Evolutionary conservation across 768 basidiomycete genomes (phyloP).

Genomic region (Lactarius quietus): DNA sequence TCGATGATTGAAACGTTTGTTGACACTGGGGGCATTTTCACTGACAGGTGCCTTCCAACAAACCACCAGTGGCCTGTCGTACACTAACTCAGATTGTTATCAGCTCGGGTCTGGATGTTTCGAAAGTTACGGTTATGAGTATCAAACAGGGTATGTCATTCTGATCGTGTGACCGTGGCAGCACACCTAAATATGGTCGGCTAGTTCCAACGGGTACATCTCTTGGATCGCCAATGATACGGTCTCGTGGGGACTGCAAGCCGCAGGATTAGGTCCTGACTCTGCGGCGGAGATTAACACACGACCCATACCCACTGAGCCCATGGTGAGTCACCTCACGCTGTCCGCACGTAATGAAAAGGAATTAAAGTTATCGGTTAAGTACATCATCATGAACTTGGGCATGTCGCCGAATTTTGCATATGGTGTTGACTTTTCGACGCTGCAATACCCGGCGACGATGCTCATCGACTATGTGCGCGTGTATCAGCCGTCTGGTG

Average conservation of each 20-base stretch:
- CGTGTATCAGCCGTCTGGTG: constrained; percentile 75
- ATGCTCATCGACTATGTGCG: constrained; percentile 88
- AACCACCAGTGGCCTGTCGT: constrained; percentile 69
- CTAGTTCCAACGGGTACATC: constrained; percentile 48
- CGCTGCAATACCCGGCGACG: constrained; percentile 64
- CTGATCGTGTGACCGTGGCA: constrained; percentile 42
- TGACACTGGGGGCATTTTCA: neutral
- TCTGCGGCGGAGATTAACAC: constrained; percentile 52
- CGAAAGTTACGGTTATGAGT: constrained; percentile 78
- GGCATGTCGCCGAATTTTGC: constrained; percentile 85
- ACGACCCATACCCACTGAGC: constrained; percentile 75
- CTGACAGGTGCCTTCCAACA: constrained; percentile 51
- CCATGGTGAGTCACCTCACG: constrained; percentile 58
- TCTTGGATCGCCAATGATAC: constrained; percentile 75
- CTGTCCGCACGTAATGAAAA: neutral
- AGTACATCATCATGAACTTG: constrained; percentile 85
- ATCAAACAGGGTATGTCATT: constrained; percentile 54
- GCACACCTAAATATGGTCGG: neutral
- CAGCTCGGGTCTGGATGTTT: constrained; percentile 57
- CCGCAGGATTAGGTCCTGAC: constrained; percentile 64
- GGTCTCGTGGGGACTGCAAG: constrained; percentile 71
- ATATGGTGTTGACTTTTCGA: constrained; percentile 56
- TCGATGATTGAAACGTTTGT: neutral
- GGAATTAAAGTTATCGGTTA: neutral
- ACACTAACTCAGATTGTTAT: constrained; percentile 69